phyloP scores from a whole-genome alignment of 1,284 basidiomycete genomes.

The Rhizoctonia solani region DNA sequence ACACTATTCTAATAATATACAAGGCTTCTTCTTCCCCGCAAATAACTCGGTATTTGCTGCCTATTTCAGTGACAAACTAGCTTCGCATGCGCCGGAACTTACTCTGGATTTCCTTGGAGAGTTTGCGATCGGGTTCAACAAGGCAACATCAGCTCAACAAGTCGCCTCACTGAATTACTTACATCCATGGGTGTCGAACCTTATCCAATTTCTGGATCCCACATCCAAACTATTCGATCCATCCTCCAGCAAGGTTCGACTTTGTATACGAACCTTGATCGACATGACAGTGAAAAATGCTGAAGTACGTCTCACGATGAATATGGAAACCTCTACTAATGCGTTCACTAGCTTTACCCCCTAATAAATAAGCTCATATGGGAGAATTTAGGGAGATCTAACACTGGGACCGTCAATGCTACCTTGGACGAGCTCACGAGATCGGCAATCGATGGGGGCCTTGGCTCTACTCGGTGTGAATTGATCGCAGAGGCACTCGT shows the following conservation, averaged over 20 bases:
- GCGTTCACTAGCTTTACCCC: conserved; percentile 58
- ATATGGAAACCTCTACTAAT: background rate
- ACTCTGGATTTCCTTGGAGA: conserved; percentile 87
- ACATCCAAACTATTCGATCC: conserved; percentile 65
- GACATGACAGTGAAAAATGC: conserved; percentile 72
- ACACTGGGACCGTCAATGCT: conserved; percentile 66
- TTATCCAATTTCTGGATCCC: conserved; percentile 72
- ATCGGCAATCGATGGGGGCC: conserved; percentile 77
- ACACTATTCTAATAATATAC: conserved; percentile 31
- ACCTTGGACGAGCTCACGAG: conserved; percentile 78
- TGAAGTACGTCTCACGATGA: conserved; percentile 54
- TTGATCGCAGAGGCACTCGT: conserved; percentile 74
- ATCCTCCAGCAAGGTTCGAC: conserved; percentile 71
- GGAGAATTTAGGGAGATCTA: conserved; percentile 71
- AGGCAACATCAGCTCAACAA: conserved; percentile 55
- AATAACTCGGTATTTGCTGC: conserved; percentile 67
- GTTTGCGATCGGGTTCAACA: conserved; percentile 66
- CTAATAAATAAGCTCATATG: conserved; percentile 75
- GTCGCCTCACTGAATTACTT: conserved; percentile 78
- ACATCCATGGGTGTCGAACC: conserved; percentile 83
- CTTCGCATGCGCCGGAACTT: conserved; percentile 73
- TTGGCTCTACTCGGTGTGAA: conserved; percentile 75
- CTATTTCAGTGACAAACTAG: conserved; percentile 71
- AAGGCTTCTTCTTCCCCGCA: conserved; percentile 75
- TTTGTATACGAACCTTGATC: conserved; percentile 75